phyloP scores from a whole-genome alignment of 1,139 yeast genomes.

The Pichia sp. region DNA sequence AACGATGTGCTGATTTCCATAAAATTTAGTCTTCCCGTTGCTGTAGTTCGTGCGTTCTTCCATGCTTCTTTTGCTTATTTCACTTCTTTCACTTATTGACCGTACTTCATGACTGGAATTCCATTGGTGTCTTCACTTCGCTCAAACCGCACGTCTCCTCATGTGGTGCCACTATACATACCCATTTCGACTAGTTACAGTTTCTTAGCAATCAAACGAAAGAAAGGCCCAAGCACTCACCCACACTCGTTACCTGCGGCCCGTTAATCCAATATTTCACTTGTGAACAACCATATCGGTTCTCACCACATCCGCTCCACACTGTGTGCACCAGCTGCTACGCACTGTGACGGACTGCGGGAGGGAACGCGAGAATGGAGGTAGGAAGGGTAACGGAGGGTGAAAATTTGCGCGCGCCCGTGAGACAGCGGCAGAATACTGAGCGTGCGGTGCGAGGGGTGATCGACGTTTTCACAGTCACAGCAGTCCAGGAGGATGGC shows the following conservation, averaged over 20 bases:
- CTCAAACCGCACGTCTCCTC: neutral
- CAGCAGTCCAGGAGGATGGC: neutral
- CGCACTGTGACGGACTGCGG: neutral
- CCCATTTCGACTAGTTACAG: constrained; percentile 18
- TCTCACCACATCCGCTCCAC: neutral
- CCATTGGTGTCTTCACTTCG: too few relatives aligned
- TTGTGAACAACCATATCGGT: neutral
- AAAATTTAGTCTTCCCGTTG: too few relatives aligned
- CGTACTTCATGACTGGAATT: too few relatives aligned
- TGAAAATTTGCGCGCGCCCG: neutral
- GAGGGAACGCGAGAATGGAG: neutral
- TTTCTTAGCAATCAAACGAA: neutral
- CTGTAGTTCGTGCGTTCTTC: too few relatives aligned
- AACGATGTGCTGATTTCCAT: too few relatives aligned
- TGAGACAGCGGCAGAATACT: neutral
- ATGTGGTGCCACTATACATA: constrained; percentile 4
- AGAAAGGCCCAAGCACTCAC: neutral
- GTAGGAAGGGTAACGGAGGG: neutral
- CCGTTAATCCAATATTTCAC: neutral
- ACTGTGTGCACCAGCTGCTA: neutral
- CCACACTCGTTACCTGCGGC: neutral
- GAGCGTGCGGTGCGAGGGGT: neutral
- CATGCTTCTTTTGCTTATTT: too few relatives aligned
- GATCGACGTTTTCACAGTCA: neutral
- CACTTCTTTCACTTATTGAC: too few relatives aligned